A percentile compares a stretch with the other conserved stretches of the same genome.
Evolutionary conservation across 352 stramenopile genomes (phyloP).

Genomic region (Phytophthora pluvialis): DNA sequence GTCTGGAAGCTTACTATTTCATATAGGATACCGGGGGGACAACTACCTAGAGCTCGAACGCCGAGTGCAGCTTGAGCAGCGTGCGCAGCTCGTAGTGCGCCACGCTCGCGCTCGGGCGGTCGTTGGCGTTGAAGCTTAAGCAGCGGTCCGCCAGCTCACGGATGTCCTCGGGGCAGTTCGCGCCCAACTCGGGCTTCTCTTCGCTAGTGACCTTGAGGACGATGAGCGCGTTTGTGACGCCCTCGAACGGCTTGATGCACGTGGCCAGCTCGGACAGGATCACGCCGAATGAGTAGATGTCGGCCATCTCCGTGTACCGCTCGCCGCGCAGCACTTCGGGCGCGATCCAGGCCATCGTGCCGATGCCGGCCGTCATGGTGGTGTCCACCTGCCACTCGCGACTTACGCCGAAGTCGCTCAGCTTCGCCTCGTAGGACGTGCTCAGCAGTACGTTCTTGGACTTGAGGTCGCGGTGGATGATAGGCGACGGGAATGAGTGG

Average conservation of each 20-base stretch:
- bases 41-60: constrained; percentile 54
- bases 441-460: constrained; percentile 79
- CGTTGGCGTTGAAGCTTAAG: constrained; percentile 67
- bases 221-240: constrained; percentile 71
- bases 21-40: constrained; percentile 30
- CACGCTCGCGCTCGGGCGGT: constrained; percentile 74
- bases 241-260: constrained; percentile 70
- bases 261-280: constrained; percentile 79
- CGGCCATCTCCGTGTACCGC: constrained; percentile 86
- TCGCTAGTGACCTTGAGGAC: constrained; percentile 80
- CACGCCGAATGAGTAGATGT: constrained; percentile 90
- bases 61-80: constrained; percentile 68
- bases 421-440: constrained; percentile 69
- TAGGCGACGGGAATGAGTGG: constrained; percentile 82
- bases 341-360: constrained; percentile 88
- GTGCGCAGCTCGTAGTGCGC: constrained; percentile 81
- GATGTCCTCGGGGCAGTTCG: constrained; percentile 72
- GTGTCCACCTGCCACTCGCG: constrained; percentile 77
- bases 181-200: constrained; percentile 64
- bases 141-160: constrained; percentile 62
- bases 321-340: constrained; percentile 81
- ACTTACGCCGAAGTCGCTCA: constrained; percentile 87
- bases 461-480: constrained; percentile 86
- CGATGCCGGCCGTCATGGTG: constrained; percentile 83
- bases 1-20: constrained; percentile 35